phyloP scores from a whole-genome alignment of 1,284 basidiomycete species.

The Austroboletus niveus region DNA sequence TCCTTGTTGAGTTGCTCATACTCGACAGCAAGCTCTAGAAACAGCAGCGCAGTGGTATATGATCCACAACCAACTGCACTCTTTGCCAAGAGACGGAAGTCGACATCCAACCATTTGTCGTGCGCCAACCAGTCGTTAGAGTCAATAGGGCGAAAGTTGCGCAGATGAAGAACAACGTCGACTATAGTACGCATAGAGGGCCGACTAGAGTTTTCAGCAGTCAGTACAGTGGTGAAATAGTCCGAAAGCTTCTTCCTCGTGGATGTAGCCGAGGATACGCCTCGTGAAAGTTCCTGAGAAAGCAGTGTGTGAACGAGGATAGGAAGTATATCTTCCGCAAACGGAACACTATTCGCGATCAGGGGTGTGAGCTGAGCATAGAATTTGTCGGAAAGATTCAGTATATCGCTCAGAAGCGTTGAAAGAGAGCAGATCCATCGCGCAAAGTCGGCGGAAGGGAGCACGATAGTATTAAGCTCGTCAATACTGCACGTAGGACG shows the following conservation, averaged over 20 bases:
- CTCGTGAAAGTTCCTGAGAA: constrained; percentile 33
- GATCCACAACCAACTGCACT: constrained; percentile 78
- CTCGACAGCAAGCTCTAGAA: constrained; percentile 80
- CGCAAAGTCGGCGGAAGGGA: constrained; percentile 49
- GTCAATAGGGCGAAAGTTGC: constrained; percentile 54
- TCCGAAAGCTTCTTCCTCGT: constrained; percentile 45
- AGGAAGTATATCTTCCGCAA: constrained; percentile 72
- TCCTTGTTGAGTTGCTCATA: constrained; percentile 35
- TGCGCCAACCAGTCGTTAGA: constrained; percentile 57
- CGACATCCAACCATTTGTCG: constrained; percentile 83
- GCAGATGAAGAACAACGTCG: constrained; percentile 78
- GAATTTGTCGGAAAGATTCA: constrained; percentile 57
- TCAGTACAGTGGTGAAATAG: constrained; percentile 65
- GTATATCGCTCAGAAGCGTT: constrained; percentile 56
- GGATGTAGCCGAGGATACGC: constrained; percentile 1
- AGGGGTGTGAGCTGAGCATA: constrained; percentile 68
- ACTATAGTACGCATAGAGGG: constrained; percentile 67
- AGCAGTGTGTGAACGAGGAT: constrained; percentile 74
- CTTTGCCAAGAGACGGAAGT: constrained; percentile 69
- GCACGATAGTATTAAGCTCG: constrained; percentile 37
- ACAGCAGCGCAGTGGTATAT: constrained; percentile 87
- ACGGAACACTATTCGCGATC: constrained; percentile 50
- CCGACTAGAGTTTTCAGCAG: constrained; percentile 39
- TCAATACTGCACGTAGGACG: constrained; percentile 36
- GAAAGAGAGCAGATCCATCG: constrained; percentile 70